Base-by-base conservation (phyloP, 106 monocot genomes). In the Dioscorea alata region DNA sequence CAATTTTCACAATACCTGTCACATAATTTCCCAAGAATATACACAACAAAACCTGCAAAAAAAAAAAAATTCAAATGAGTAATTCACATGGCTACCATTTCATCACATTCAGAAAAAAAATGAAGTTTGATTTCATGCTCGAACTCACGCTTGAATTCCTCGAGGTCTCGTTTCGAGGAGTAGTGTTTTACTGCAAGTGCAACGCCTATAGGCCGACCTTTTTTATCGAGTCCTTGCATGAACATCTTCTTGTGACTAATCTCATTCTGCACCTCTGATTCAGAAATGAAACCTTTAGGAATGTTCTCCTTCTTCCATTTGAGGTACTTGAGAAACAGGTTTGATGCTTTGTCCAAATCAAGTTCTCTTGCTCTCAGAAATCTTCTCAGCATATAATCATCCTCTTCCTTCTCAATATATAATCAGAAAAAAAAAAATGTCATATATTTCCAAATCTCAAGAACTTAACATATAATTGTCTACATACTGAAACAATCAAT, bases 311-410 rank as follows among this genome's bases (percentile, higher is more conserved):
- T 53, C 65, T 75, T 77, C 93, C 93, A 89, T 60, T 80, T 84
- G 23, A 84, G 77, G 49, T 68, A 82, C 60, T 82, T 94, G 22
- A 86, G 68, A 67, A 89, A 80, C 64, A 86, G 65, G 31, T 48
- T 17, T 1, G 78, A 84, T 0, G 75, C 86, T 75, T 84, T 87
- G 2, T 84, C 70, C 23, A 89, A 60, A 70, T 89, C 77, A 22
- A 71, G 71, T 33, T 89, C 84, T 10, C 95, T 81, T 4, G 86
- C 91, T 22, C 82, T 79, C 48, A 96, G 59, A 63, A 96, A 96
- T 64, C 95, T 85, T 33, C 84, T 72, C 7, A 96, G 73, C 20
- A 33, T 80, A 10, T 66, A 49, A 69, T 91, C 73, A 63, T 91
- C 91, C 0, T 69, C 81, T 23, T 79, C 88, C 95, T 96, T 59